A percentile compares a stretch with the other conserved stretches of the same genome.
Conservation (phyloP, 1,139 yeast genomes). For the Lodderomyces elongisporus region DNA sequence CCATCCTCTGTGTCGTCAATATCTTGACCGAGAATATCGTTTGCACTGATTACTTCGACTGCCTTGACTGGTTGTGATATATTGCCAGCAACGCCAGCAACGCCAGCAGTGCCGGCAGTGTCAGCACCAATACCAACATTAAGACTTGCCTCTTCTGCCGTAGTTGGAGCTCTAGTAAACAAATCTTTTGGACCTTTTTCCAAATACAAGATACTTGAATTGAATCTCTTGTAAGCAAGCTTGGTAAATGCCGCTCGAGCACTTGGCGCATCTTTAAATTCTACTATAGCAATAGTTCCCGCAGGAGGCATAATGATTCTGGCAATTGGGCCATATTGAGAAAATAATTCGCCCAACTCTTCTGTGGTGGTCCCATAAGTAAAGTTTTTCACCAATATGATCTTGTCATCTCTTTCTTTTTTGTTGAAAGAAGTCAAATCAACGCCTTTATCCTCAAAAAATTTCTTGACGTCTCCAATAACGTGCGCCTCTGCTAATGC, state of each 20-base stretch:
- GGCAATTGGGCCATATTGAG: conserved; percentile 72
- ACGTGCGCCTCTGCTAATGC: conserved; percentile 98
- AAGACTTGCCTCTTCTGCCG: conserved; percentile 30
- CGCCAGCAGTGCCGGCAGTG: not conserved
- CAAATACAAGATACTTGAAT: conserved; percentile 77
- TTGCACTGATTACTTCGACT: conserved; percentile 28
- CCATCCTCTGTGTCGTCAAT: conserved; percentile 33
- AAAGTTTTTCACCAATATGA: conserved; percentile 82
- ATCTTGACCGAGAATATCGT: conserved; percentile 22
- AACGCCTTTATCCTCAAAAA: conserved; percentile 79
- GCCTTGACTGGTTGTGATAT: conserved; percentile 15
- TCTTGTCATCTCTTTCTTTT: conserved; percentile 74
- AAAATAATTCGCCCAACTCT: conserved; percentile 77
- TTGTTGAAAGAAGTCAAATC: conserved; percentile 70
- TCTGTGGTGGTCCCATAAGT: conserved; percentile 79
- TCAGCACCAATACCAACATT: not conserved
- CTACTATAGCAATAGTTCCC: conserved; percentile 95
- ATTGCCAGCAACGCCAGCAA: no score
- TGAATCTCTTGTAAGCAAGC: conserved; percentile 80
- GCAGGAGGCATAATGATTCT: conserved; percentile 93
- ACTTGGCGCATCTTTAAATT: conserved; percentile 74
- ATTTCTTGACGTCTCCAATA: conserved; percentile 83
- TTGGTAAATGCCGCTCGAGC: conserved; percentile 90
- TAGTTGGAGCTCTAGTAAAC: conserved; percentile 56
- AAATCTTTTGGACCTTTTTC: conserved; percentile 92